A percentile compares a stretch with the other conserved stretches of the same genome.
phyloP scores from a whole-genome alignment of 345 rosid genomes.

The Citrus hindsii region DNA sequence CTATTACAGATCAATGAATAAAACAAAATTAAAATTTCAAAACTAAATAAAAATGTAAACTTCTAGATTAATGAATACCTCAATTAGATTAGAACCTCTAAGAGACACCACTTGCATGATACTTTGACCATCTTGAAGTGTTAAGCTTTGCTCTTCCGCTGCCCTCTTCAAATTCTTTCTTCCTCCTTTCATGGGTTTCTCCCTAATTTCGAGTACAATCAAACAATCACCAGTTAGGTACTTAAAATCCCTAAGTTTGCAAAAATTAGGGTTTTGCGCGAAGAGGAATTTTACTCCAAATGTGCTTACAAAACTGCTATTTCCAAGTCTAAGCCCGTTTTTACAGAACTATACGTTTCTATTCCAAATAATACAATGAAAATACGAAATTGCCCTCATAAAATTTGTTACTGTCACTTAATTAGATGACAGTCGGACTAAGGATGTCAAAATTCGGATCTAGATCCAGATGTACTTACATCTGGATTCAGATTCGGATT shows the following conservation, averaged over 20 bases:
- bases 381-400: neutral
- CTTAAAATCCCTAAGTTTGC: neutral
- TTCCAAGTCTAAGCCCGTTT: neutral
- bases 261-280: neutral
- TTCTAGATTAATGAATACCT: slow-evolving; percentile 31
- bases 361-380: neutral
- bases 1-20: neutral
- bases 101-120: slow-evolving; percentile 78
- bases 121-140: slow-evolving; percentile 62
- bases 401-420: neutral
- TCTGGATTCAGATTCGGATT: too few species aligned
- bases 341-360: too few species aligned
- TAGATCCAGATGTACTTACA: too few species aligned
- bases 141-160: slow-evolving; percentile 46
- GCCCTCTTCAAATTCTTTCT: slow-evolving; percentile 87
- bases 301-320: too few species aligned
- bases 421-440: neutral
- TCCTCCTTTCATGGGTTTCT: slow-evolving; percentile 60
- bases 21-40: neutral
- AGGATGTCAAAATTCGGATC: too few species aligned
- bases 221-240: neutral
- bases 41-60: neutral
- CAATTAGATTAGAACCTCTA: slow-evolving; percentile 86
- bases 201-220: neutral
- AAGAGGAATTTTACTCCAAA: too few species aligned